phyloP scores from a whole-genome alignment of 352 stramenopile genomes.

The Blastocystis sp. region DNA sequence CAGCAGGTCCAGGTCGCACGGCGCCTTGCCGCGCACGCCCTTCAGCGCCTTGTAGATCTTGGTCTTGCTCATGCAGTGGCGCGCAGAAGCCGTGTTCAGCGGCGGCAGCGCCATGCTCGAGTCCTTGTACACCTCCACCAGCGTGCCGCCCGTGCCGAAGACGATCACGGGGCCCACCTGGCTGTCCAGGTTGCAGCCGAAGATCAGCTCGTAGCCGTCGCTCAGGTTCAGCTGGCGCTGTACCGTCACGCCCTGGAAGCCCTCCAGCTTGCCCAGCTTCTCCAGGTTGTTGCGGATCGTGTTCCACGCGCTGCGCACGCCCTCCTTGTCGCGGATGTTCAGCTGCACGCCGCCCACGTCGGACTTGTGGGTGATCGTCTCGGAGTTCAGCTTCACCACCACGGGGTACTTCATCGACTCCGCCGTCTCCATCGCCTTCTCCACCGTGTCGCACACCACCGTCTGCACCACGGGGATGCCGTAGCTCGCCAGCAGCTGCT shows the following conservation, averaged over 20 bases:
- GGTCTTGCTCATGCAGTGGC: conserved; percentile 58
- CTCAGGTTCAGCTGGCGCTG: conserved; percentile 63
- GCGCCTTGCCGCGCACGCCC: conserved; percentile 46
- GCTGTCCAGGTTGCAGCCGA: conserved; percentile 35
- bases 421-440: conserved; percentile 40
- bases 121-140: conserved; percentile 69
- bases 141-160: conserved; percentile 67
- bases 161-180: conserved; percentile 69
- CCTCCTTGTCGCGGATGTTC: conserved; percentile 49
- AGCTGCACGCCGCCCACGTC: conserved; percentile 62
- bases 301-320: conserved; percentile 36
- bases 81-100: conserved; percentile 57
- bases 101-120: conserved; percentile 63
- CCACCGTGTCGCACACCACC: conserved; percentile 55
- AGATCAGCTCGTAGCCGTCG: conserved; percentile 27
- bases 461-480: conserved; percentile 63
- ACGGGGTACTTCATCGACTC: conserved; percentile 63
- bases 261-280: not conserved
- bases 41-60: conserved; percentile 69
- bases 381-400: conserved; percentile 66
- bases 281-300: conserved; percentile 65
- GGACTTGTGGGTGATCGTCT: conserved; percentile 68
- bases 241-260: conserved; percentile 68
- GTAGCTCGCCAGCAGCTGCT: conserved; percentile 54
- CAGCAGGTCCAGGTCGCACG: conserved; percentile 50